Conservation (phyloP, 306 rosid species). For the Macrotyloma uniflorum region DNA sequence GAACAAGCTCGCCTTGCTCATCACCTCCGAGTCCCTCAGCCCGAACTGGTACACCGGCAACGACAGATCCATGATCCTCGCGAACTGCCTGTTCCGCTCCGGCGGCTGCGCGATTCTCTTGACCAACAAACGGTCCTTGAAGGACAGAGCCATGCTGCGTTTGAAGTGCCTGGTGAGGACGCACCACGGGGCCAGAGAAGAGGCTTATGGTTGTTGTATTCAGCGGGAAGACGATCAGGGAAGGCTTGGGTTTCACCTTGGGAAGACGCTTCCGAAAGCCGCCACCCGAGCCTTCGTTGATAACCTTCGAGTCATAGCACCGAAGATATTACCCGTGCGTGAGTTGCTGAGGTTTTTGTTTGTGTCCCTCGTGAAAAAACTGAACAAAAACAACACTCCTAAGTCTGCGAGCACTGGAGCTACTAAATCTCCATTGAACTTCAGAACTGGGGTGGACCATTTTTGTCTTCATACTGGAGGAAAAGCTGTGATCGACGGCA, state of each 20-base stretch:
- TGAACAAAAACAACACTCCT: background rate
- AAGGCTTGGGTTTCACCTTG: conserved; percentile 60
- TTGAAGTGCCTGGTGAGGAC: conserved; percentile 73
- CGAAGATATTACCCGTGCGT: conserved; percentile 71
- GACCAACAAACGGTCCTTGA: conserved; percentile 62
- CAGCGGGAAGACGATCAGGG: conserved; percentile 79
- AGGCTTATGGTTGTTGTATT: conserved; percentile 63
- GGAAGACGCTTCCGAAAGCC: conserved; percentile 69
- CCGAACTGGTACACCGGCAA: conserved; percentile 92
- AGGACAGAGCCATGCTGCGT: conserved; percentile 47
- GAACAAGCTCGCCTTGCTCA: conserved; percentile 62
- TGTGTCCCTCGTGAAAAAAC: conserved; percentile 36
- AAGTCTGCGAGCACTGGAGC: background rate
- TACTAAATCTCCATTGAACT: conserved; percentile 56
- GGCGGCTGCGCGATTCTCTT: conserved; percentile 76
- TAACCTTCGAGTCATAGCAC: conserved; percentile 66
- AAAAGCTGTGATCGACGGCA: conserved; percentile 86
- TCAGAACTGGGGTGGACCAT: conserved; percentile 74
- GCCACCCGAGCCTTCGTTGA: conserved; percentile 91
- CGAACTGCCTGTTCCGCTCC: conserved; percentile 75
- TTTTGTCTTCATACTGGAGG: conserved; percentile 92
- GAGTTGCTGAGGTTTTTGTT: conserved; percentile 64
- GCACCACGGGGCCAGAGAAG: conserved; percentile 83
- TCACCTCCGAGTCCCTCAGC: conserved; percentile 83
- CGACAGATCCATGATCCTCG: conserved; percentile 74